Evolutionary conservation across 352 stramenopile species (phyloP).

Genomic region (Pilasporangium apinafurcum): DNA sequence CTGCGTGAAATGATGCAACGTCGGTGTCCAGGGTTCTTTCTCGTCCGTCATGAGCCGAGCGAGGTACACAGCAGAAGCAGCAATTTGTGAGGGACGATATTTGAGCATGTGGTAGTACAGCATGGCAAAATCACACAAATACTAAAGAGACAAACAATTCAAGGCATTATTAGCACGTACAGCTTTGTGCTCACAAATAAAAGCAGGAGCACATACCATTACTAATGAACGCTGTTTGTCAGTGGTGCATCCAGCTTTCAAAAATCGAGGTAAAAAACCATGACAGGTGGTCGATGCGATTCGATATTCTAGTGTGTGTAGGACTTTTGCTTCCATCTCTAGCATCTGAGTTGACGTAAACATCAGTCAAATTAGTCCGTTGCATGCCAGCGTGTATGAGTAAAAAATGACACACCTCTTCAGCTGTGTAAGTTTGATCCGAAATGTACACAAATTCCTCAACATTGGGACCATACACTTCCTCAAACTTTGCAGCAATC

Average conservation of each 20-base stretch:
- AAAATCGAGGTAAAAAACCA: conserved; percentile 64
- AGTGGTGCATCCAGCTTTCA: conserved; percentile 38
- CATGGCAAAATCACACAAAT: conserved; percentile 66
- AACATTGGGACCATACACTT: conserved; percentile 92
- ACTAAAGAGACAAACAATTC: conserved; percentile 26
- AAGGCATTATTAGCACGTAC: too few relatives aligned
- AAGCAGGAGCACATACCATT: conserved; percentile 24
- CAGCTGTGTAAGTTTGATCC: conserved; percentile 91
- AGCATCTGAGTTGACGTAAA: conserved; percentile 41
- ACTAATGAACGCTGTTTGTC: conserved; percentile 56
- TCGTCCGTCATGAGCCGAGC: conserved; percentile 60
- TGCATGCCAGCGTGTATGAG: neutral
- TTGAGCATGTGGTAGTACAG: conserved; percentile 72
- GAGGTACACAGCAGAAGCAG: conserved; percentile 70
- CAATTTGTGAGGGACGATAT: conserved; percentile 64
- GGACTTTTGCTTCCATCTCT: conserved; percentile 73
- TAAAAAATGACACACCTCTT: conserved; percentile 44
- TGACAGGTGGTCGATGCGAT: conserved; percentile 73
- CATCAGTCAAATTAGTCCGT: conserved; percentile 4
- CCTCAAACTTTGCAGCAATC: conserved; percentile 97
- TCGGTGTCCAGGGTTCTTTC: conserved; percentile 65
- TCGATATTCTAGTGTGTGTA: conserved; percentile 70
- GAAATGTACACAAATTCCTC: conserved; percentile 98
- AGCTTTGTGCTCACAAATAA: too few relatives aligned
- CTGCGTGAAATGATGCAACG: conserved; percentile 69